These are phyloP conservation scores for Leucocoprinus leucothites DNA, from an alignment of 768 basidiomycete species.

Conservation along the genomic window DNA sequence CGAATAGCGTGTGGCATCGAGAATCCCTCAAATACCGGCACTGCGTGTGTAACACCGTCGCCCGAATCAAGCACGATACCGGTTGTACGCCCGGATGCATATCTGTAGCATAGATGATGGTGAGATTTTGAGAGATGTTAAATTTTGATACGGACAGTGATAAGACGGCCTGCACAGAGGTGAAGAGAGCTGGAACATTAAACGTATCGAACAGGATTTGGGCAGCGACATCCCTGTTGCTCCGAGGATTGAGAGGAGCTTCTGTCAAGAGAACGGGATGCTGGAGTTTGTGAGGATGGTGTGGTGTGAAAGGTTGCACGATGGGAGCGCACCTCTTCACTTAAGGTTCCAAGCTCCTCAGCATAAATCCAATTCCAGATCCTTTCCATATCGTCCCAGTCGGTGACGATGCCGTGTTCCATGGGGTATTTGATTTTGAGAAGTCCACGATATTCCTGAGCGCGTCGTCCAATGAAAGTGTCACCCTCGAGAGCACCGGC, in stretches of 20 bases:
- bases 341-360: conserved; percentile 91
- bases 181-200: conserved; percentile 97
- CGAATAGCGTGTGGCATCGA: conserved; percentile 99
- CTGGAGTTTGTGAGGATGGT: conserved; percentile 37
- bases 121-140: conserved; percentile 13
- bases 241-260: conserved; percentile 94
- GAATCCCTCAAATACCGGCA: conserved; percentile 98
- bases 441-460: conserved; percentile 93
- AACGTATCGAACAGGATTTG: conserved; percentile 99
- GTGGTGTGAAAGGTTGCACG: conserved; percentile 13
- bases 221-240: conserved; percentile 93
- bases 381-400: conserved; percentile 99
- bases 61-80: conserved; percentile 99
- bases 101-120: conserved; percentile 46
- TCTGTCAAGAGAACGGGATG: conserved; percentile 97
- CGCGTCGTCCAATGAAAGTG: conserved; percentile 91
- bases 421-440: conserved; percentile 99
- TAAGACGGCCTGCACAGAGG: conserved; percentile 94
- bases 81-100: conserved; percentile 96
- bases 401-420: conserved; percentile 98
- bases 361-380: conserved; percentile 99
- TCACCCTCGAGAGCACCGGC: conserved; percentile 96
- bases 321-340: conserved; percentile 76
- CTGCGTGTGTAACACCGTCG: conserved; percentile 97
- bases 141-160: conserved; percentile 65